Base-by-base conservation (phyloP, 2,329 filamentous ascomycete species). In the Beauveria australis region DNA sequence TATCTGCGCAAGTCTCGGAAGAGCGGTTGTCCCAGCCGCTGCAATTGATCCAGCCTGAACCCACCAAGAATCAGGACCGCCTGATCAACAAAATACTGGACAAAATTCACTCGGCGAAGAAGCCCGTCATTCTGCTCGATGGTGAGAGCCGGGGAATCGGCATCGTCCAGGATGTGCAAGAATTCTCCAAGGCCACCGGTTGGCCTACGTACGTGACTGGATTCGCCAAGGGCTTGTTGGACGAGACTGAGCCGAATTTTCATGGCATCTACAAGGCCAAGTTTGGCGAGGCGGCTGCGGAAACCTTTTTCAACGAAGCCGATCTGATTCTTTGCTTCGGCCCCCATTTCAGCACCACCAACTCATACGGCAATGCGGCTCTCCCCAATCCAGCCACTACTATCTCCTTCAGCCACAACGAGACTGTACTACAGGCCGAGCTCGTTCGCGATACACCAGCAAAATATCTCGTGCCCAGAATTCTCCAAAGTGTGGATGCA, bases 91-190 rank as follows among this genome's bases (percentile, higher is more conserved):
- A 63, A 4, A 67, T 81, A 8, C 49, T 81, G 5, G 68, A 71
- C 1, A 74, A 71, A n/a, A 72, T 83, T 0, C 74, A 79, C 49
- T 63, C 66, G 0, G 74, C 79, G 1, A 76, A 78, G 54, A 74
- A 75, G 44, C 81, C 81, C 0, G 64, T 80, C 51, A 79, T 85
- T 54, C 64, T 83, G 2, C 76, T 82, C 0, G 82, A 84, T 63
- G 80, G 80, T 2, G 76, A 80, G 61, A 75, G 73, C n/a, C 68
- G 75, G 47, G 66, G 73, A 0, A 69, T 78, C 30, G 72, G 72
- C n/a, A 74, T 80, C 37, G 64, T 74, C 0, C 67, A 75, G 0
- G 70, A 76, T 5, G 69, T 80, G 1, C 72, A 81, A 60, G 64
- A 72, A 9, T 66, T 84, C 18, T 73, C 78, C 9, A 67, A 74